A percentile compares a stretch with the other conserved stretches of the same genome.
Conservation (phyloP, 1,284 basidiomycete genomes). For the Tilletia setariae region DNA sequence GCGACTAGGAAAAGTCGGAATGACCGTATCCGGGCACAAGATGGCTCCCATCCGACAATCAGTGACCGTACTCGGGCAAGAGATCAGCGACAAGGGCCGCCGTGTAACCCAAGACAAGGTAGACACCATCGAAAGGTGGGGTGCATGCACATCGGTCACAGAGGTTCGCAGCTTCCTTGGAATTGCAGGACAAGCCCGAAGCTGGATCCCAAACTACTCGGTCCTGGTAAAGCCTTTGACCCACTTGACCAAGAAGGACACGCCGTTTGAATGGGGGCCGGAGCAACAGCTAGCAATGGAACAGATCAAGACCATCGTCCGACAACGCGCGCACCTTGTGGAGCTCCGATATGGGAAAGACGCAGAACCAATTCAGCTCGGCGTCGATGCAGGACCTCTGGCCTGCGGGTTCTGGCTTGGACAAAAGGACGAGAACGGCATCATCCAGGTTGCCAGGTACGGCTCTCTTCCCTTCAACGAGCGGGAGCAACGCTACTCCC, state of each 20-base stretch:
- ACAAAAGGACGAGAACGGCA: not conserved
- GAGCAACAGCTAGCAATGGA: conserved; percentile 1
- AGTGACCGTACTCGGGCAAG: not conserved
- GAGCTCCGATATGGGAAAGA: not conserved
- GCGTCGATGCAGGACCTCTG: not conserved
- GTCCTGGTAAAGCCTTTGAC: not conserved
- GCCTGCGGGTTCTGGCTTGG: not conserved
- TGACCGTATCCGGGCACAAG: not conserved
- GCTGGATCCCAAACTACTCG: not conserved
- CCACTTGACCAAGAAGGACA: not conserved
- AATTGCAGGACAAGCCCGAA: not conserved
- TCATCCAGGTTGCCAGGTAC: not conserved
- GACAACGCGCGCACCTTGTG: not conserved
- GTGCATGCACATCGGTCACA: not conserved
- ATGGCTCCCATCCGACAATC: not conserved
- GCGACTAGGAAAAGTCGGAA: not conserved
- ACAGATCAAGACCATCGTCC: not conserved
- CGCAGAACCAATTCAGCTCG: not conserved
- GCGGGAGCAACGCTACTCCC: not conserved
- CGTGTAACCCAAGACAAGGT: not conserved
- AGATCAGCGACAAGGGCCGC: not conserved
- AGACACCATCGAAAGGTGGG: not conserved
- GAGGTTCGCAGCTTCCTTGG: not conserved
- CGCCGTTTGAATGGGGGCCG: not conserved
- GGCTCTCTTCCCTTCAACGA: conserved; percentile 1